Percentiles rank a stretch among this genome's conserved stretches.
These are phyloP conservation scores for Bothriochloa decipiens DNA, from an alignment of 176 grass and related monocot genomes.

Conservation along the genomic window DNA sequence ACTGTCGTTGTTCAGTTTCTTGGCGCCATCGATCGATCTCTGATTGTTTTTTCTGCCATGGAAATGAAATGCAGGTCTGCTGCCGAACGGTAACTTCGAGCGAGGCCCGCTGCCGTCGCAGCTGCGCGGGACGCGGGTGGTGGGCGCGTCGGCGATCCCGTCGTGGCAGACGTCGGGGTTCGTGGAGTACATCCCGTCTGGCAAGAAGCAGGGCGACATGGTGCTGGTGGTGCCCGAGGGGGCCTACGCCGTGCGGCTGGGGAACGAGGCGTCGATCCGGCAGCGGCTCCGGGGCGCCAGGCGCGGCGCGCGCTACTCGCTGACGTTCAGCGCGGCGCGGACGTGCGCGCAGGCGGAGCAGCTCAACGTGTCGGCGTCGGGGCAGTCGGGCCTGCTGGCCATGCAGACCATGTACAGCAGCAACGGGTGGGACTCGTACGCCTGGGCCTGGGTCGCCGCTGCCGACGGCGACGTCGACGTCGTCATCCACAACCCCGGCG, in stretches of 20 bases:
- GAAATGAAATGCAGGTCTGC: constrained; percentile 50
- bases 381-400: constrained; percentile 59
- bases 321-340: constrained; percentile 85
- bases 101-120: constrained; percentile 49
- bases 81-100: constrained; percentile 96
- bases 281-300: constrained; percentile 40
- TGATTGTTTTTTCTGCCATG: not conserved
- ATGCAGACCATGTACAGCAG: constrained; percentile 97
- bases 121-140: constrained; percentile 75
- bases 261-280: constrained; percentile 88
- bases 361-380: constrained; percentile 76
- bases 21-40: not conserved
- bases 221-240: constrained; percentile 81
- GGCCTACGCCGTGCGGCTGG: constrained; percentile 72
- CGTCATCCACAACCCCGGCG: constrained; percentile 81
- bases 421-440: constrained; percentile 94
- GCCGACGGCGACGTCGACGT: constrained; percentile 54
- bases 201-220: constrained; percentile 82
- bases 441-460: constrained; percentile 72
- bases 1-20: not conserved
- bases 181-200: constrained; percentile 87
- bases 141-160: constrained; percentile 53
- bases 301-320: constrained; percentile 58
- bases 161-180: constrained; percentile 68
- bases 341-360: constrained; percentile 82